Base-by-base conservation (phyloP, 352 stramenopile genomes). In the Globisporangium carolinianum region DNA sequence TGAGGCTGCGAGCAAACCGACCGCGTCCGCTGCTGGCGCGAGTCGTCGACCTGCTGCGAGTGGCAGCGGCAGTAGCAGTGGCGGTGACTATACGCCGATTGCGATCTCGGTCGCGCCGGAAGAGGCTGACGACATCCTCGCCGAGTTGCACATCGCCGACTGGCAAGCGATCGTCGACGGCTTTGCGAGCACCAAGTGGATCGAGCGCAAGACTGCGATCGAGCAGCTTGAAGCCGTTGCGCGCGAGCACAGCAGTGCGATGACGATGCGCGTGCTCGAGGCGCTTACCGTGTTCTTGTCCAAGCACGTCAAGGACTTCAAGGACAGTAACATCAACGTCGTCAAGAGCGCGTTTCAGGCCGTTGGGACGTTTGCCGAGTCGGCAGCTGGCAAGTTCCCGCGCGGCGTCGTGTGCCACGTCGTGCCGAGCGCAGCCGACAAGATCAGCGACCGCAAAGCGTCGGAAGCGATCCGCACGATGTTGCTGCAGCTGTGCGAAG, bases 271-370 rank as follows among this genome's bases (percentile, higher is more conserved):
- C 36, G 67, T 83, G 12, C 84, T 92, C 46, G 86, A 95, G 55
- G 82, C 83, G 7, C 67, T 95, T 43, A 86, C 79, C 7, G 52
- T 93, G 39, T 90, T 84, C 62, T 42, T 94, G 53, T 62, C 68
- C 18, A 86, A 83, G 41, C 73, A 91, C 67, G 79, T 91, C 9
- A 94, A 94, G 55, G 73, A 89, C 50, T 94, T 95, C 58, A 91
- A 90, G 55, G 86, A 95, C 60, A 93, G 79, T 65, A 95, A 95
- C 60, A 89, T 95, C 58, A 93, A 95, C 53, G 86, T 94, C 4
- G 57, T 95, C 12, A 90, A 88, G 53, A 90, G 84, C 57, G 75
- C 84, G 10, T 95, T 95, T 47, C 75, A 94, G 58, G 86, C 84
- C 1, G 68, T 95, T 5, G 83, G 74, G 10, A 83, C 68, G 5